Evolutionary conservation across 257 asterid genomes (phyloP), one percentile per base, ranked within the genome.

Genomic region (Vinca minor): DNA sequence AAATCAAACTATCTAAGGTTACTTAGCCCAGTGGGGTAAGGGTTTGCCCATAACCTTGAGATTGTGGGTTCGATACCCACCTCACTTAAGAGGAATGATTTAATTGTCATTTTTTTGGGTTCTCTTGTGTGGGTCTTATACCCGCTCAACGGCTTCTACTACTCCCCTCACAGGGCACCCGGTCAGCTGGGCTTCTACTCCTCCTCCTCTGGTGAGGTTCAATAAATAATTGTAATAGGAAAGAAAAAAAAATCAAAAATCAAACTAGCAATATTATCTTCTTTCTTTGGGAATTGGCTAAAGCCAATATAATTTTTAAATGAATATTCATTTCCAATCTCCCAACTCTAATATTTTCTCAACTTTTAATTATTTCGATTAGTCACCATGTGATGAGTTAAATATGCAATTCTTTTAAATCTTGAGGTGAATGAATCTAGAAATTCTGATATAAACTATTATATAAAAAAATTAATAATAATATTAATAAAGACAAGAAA

Each of bases 401-500:
- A 59, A 26, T 21, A 4, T 42, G 54, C 12, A 62, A 26, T 17
- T 12, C 26, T 61, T 62, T 8, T 5, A 1, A 31, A 9, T 62
- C 18, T 45, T 4, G 38, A 21, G 36, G 56, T 34, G 61, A 64
- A 64, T 54, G 45, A 56, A 66, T 20, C 35, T n/a, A 23, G 45
- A 2, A 66, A 36, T 15, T 2, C 4, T 32, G 6, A 4, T 45
- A 39, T n/a, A 1, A 29, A 5, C 45, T 18, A 46, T 20, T 7
- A 0, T 34, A 2, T 7, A 34, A 34, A 34, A 34, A 34, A 34
- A 7, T 34, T 7, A 3, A 34, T 34, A 34, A n/a, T 7, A 54
- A 11, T 44, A 39, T 11, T 2, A 44, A n/a, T 32, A 18, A 23
- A n/a, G 76, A 58, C 71, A 64, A 26, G 67, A 65, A 59, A 21